Percentiles rank a stretch among this genome's conserved stretches.
Conservation (phyloP, 192 early-diverging fungal species). For the Chytriomyces sp. region DNA sequence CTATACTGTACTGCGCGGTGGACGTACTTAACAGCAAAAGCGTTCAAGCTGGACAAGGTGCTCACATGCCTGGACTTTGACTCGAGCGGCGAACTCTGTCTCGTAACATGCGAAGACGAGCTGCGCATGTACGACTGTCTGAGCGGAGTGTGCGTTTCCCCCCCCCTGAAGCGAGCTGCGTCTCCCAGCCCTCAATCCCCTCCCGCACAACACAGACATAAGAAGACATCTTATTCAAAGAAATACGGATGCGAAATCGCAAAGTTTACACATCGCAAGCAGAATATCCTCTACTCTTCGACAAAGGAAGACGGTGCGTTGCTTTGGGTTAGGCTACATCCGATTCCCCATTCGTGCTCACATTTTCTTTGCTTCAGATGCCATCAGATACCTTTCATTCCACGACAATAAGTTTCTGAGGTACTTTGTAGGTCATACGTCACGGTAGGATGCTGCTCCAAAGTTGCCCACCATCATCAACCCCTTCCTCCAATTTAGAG, state of each 20-base stretch:
- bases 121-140: conserved; percentile 83
- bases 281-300: conserved; percentile 85
- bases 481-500: no score
- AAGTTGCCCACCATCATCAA: no score
- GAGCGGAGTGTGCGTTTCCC: conserved; percentile 71
- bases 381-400: conserved; percentile 89
- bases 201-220: conserved; percentile 60
- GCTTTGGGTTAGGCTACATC: background rate
- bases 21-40: conserved; percentile 50
- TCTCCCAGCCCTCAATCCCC: background rate
- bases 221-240: conserved; percentile 82
- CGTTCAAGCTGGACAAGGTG: conserved; percentile 73
- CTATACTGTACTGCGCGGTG: background rate
- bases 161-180: background rate
- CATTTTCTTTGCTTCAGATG: conserved; percentile 57
- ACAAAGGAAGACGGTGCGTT: conserved; percentile 85
- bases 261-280: conserved; percentile 80
- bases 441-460: conserved; percentile 58
- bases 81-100: conserved; percentile 68
- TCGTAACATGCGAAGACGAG: conserved; percentile 85
- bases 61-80: conserved; percentile 87
- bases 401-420: conserved; percentile 92
- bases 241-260: conserved; percentile 93
- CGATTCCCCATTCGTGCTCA: background rate
- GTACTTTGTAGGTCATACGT: conserved; percentile 88